Evolutionary conservation across 441 rosid species (phyloP), one percentile per base, ranked within the genome.

Genomic region (Pelargonium cotyledonis): DNA sequence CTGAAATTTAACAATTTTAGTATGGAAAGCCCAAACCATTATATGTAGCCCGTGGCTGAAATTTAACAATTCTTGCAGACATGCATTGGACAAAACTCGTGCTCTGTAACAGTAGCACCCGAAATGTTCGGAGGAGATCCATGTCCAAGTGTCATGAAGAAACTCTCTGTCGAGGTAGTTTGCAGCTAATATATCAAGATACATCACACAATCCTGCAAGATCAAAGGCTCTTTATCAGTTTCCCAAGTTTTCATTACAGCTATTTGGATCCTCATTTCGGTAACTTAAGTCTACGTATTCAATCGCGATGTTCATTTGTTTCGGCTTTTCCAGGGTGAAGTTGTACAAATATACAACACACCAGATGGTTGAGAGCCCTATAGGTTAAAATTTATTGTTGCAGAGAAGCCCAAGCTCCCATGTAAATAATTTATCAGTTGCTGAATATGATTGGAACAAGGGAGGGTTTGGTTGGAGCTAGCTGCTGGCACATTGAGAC

Each of bases 51-150:
- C n/a, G n/a, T n/a, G n/a, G n/a, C n/a, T n/a, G n/a, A n/a, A n/a
- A n/a, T n/a, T n/a, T n/a, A n/a, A n/a, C n/a, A n/a, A 23, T 43
- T 40, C 6, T 40, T 72, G 83, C 87, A 95, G 99, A 89, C 86
- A 26, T 95, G 99, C 63, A 85, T 95, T 40, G 99, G 99, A 47
- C 92, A 87, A 80, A 90, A 86, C 71, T 84, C 82, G 77, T 94
- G 97, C 82, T 81, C 97, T 0, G 94, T 94, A 60, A 91, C 97
- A 0, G 96, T 94, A 29, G 96, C 97, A 57, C 97, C 97, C 0
- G 92, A 73, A 66, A 91, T 94, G 85, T 94, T 94, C 38, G 97
- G 97, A 8, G 99, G 96, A 63, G 99, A 94, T 76, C 97, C 99
- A 0, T 91, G 99, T 70, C 94, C 90, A 0, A 80, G 51, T 43